A percentile compares a stretch with the other conserved stretches of the same genome.
Conservation (phyloP, 1,284 basidiomycete species). For the Heterobasidion parviporum region DNA sequence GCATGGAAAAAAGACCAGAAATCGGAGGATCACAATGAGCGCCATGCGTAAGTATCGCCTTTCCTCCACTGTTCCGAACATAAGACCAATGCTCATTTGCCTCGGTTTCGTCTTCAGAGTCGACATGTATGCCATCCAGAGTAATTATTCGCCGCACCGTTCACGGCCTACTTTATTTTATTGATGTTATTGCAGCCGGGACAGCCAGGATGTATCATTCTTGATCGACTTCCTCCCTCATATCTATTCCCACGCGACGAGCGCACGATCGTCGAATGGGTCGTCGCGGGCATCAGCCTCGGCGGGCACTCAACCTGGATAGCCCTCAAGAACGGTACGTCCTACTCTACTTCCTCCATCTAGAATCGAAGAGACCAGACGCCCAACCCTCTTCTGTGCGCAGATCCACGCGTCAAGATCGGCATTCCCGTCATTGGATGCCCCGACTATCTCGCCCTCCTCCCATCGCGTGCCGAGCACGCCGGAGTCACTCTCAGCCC, state of each 20-base stretch:
- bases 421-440: constrained; percentile 78
- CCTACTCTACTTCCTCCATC: neutral
- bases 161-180: neutral
- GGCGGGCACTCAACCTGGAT: constrained; percentile 80
- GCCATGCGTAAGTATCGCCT: neutral
- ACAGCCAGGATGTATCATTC: constrained; percentile 73
- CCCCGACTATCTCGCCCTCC: constrained; percentile 62
- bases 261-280: constrained; percentile 58
- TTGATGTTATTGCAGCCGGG: constrained; percentile 37
- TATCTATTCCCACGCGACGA: constrained; percentile 74
- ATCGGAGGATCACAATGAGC: neutral
- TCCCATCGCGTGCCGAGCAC: constrained; percentile 48
- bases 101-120: neutral
- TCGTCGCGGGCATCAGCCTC: constrained; percentile 63
- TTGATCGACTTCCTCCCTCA: constrained; percentile 73
- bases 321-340: neutral
- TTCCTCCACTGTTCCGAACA: neutral
- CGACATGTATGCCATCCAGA: constrained; percentile 2
- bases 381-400: neutral
- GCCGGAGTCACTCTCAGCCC: constrained; percentile 36
- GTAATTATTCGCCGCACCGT: neutral
- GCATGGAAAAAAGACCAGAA: neutral
- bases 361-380: neutral
- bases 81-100: neutral
- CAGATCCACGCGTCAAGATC: constrained; percentile 62